Evolutionary conservation across 1,284 basidiomycete species (phyloP).

Genomic region (Apiotrichum sp.): DNA sequence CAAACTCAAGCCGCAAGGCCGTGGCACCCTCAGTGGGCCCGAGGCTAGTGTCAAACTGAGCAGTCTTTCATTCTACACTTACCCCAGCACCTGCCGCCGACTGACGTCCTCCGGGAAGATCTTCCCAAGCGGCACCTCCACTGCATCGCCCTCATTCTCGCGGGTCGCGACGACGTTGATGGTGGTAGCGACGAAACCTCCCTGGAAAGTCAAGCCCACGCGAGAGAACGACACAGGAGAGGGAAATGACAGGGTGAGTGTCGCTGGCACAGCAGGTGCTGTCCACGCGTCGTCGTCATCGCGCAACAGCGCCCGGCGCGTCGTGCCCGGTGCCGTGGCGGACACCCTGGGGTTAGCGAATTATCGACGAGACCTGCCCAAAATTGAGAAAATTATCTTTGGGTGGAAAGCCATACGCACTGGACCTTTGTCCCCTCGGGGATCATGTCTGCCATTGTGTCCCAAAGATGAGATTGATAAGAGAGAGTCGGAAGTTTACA

Average conservation of each 20-base stretch:
- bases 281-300: slow-evolving; percentile 32
- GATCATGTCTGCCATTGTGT: neutral
- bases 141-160: slow-evolving; percentile 17
- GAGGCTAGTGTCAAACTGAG: too few species aligned
- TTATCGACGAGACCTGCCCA: neutral
- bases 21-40: slow-evolving; percentile 4
- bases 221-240: slow-evolving; percentile 25
- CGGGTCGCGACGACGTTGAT: slow-evolving; percentile 21
- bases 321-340: slow-evolving; percentile 24
- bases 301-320: slow-evolving; percentile 10
- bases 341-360: slow-evolving; percentile 16
- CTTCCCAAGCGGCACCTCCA: slow-evolving; percentile 32
- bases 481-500: too few species aligned
- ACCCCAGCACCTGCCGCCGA: slow-evolving; percentile 42
- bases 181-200: slow-evolving; percentile 43
- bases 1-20: slow-evolving; percentile 34
- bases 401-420: neutral
- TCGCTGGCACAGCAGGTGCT: slow-evolving; percentile 33
- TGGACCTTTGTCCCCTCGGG: slow-evolving; percentile 3
- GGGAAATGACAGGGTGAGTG: slow-evolving; percentile 35
- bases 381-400: neutral
- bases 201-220: slow-evolving; percentile 45
- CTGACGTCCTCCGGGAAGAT: slow-evolving; percentile 45
- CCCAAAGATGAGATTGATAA: neutral
- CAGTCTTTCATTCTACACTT: slow-evolving; percentile 13